A percentile compares a stretch with the other conserved stretches of the same genome.
phyloP scores from a whole-genome alignment of 1,284 basidiomycete genomes.

The Leccinum fuscescens region DNA sequence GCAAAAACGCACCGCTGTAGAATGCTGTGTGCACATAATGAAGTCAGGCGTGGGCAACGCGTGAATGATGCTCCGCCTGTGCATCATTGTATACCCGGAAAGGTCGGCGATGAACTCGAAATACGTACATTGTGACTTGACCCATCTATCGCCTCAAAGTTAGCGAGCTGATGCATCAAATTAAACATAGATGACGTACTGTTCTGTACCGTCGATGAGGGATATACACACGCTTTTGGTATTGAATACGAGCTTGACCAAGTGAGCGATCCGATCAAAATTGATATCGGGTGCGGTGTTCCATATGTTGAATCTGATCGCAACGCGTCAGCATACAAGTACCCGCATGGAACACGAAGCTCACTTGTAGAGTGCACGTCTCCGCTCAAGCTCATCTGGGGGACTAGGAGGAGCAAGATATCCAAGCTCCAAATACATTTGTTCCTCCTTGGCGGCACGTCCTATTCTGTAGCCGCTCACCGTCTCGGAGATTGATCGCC shows the following conservation, averaged over 20 bases:
- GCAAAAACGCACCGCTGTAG: constrained; percentile 61
- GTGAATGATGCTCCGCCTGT: constrained; percentile 62
- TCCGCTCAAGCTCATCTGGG: constrained; percentile 75
- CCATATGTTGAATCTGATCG: constrained; percentile 77
- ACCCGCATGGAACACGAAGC: constrained; percentile 20
- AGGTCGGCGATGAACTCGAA: constrained; percentile 3
- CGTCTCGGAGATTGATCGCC: constrained; percentile 40
- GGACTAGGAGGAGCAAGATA: constrained; percentile 81
- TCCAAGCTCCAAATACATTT: constrained; percentile 57
- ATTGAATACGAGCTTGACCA: constrained; percentile 91
- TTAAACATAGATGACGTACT: constrained; percentile 44
- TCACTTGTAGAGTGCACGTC: constrained; percentile 79
- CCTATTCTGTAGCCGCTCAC: constrained; percentile 36
- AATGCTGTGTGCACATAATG: constrained; percentile 83
- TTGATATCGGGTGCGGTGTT: constrained; percentile 83
- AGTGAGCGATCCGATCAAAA: constrained; percentile 88
- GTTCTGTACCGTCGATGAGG: constrained; percentile 78
- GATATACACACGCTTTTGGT: constrained; percentile 84
- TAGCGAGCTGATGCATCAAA: constrained; percentile 34
- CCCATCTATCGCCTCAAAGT: constrained; percentile 53
- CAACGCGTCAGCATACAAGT: constrained; percentile 10
- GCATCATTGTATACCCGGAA: not conserved
- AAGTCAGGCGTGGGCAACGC: constrained; percentile 59
- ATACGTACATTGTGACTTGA: constrained; percentile 75
- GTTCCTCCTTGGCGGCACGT: constrained; percentile 61